Evolutionary conservation across 768 basidiomycete genomes (phyloP).

Genomic region (Collybiopsis confluens): DNA sequence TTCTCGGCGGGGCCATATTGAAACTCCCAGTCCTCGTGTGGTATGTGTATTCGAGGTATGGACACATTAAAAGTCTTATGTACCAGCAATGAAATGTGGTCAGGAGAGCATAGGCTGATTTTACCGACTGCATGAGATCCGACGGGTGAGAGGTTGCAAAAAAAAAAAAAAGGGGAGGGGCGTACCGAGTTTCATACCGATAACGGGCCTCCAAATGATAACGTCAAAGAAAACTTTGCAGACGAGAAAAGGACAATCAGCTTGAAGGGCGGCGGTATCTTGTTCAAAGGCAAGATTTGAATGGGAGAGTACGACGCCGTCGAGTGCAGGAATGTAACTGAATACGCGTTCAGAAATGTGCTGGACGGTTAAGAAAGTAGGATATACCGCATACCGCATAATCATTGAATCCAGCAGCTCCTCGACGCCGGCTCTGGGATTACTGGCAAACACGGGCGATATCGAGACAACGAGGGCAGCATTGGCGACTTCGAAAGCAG

Average conservation of each 20-base stretch:
- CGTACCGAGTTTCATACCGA: constrained; percentile 79
- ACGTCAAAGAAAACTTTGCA: constrained; percentile 76
- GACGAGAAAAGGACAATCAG: constrained; percentile 82
- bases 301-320: constrained; percentile 85
- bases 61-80: constrained; percentile 94
- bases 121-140: constrained; percentile 58
- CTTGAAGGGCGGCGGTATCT: constrained; percentile 61
- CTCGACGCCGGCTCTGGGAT: constrained; percentile 70
- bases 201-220: constrained; percentile 81
- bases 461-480: constrained; percentile 72
- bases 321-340: constrained; percentile 85
- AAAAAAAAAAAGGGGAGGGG: constrained; percentile 8
- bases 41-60: constrained; percentile 90
- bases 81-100: constrained; percentile 86
- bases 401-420: constrained; percentile 94
- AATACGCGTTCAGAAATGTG: constrained; percentile 5
- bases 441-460: constrained; percentile 74
- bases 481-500: constrained; percentile 59
- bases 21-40: constrained; percentile 75
- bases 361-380: not conserved
- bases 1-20: constrained; percentile 82
- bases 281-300: constrained; percentile 69
- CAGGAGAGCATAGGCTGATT: constrained; percentile 85
- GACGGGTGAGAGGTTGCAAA: not conserved
- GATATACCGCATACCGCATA: constrained; percentile 69